Evolutionary conservation across 176 grass and related monocot species (phyloP).

Genomic region (Miscanthus lutarioriparius): DNA sequence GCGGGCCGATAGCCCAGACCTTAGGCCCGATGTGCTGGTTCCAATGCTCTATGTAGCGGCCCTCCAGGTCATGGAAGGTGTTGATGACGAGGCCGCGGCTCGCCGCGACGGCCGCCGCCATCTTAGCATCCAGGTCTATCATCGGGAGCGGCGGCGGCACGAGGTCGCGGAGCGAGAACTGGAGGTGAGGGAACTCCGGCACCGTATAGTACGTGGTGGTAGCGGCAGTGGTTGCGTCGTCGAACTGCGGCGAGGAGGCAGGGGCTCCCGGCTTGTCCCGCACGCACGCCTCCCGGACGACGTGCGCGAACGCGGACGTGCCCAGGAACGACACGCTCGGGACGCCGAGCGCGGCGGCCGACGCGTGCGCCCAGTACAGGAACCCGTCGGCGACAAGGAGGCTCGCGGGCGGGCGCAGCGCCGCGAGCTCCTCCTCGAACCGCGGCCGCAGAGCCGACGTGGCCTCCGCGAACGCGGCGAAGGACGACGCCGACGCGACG

Average conservation of each 20-base stretch:
- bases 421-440: constrained; percentile 29
- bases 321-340: constrained; percentile 16
- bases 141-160: background rate
- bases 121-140: constrained; percentile 18
- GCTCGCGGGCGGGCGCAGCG: background rate
- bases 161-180: background rate
- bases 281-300: background rate
- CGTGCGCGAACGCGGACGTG: constrained; percentile 8
- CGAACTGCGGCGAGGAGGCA: background rate
- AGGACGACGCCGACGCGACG: constrained; percentile 17
- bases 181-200: constrained; percentile 2
- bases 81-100: constrained; percentile 6
- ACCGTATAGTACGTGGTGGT: background rate
- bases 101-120: constrained; percentile 13
- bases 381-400: constrained; percentile 29
- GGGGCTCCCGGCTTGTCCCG: background rate
- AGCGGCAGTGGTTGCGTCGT: background rate
- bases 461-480: constrained; percentile 24
- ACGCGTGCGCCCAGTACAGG: constrained; percentile 24
- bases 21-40: constrained; percentile 1
- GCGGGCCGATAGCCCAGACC: constrained; percentile 26
- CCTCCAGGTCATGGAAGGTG: background rate
- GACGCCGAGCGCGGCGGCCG: background rate
- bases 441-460: background rate
- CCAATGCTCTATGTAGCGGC: constrained; percentile 12